Evolutionary conservation across 2,329 filamentous ascomycete genomes (phyloP), one percentile per base, ranked within the genome.

Genomic region (Penicillium palitans): DNA sequence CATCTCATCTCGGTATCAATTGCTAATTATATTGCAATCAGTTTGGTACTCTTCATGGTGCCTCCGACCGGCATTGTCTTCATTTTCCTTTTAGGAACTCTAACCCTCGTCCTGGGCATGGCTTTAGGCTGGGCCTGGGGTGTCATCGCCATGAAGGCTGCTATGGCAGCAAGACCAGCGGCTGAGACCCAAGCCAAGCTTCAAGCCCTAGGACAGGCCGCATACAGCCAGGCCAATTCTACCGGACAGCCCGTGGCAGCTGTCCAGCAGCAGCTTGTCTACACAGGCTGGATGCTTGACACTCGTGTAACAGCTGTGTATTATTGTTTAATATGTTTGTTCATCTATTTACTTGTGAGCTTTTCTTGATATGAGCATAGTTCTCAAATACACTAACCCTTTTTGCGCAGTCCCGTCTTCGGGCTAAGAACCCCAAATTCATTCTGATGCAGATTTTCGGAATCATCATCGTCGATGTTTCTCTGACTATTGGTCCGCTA

Each of bases 81-180:
- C 37, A 67, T 82, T 40, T 79, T 79, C 58, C 61, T 83, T 2
- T 68, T 83, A 6, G 77, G 69, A 10, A 67, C 74, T 0, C 37
- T 79, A 0, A 77, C 80, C 0, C 68, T 82, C 4, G 66, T 82
- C 4, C 13, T 81, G 2, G 80, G 80, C 19, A 79, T 82, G 66
- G 77, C 72, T 33, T 63, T 81, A 0, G 80, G 75, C 5, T 82
- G 80, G 80, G 79, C 72, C 6, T 83, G 80, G 80, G 81, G 80
- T 4, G 69, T 80, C 2, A 68, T 82, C 46, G 70, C 74, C 0
- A 82, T 81, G 79, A 80, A 81, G 58, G 80, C 79, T 2, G 81
- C 80, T 3, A 59, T 75, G 9, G 78, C 79, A 1, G 74, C 75
- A 2, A 70, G 80, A 15, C 72, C 80, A 2, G 70, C 69, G 4